A percentile compares a stretch with the other conserved stretches of the same genome.
Conservation (phyloP, 139 green algal species). For the Chlorella sorokiniana region DNA sequence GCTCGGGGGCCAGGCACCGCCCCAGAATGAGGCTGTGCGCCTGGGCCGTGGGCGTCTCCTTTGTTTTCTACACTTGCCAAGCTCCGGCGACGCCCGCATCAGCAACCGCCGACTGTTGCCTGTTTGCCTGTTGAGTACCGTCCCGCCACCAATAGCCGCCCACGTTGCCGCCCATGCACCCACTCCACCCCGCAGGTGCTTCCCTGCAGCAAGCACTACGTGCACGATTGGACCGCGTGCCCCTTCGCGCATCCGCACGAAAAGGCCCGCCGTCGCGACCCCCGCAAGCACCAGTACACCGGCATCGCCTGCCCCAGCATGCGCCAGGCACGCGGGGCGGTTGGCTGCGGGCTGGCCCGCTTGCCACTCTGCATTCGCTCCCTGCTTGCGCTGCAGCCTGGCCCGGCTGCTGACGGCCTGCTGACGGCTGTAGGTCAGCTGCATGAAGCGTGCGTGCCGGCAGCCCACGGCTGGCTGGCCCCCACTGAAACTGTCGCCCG, state of each 20-base stretch:
- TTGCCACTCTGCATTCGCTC: no score
- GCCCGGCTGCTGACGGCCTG: neutral
- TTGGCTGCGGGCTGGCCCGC: no score
- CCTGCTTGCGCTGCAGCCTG: neutral
- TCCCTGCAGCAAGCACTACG: slow-evolving; percentile 70
- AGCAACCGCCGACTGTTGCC: no score
- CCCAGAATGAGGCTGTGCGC: no score
- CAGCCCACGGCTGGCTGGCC: no score
- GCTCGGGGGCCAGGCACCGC: no score
- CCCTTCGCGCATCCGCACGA: slow-evolving; percentile 91
- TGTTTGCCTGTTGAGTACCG: neutral
- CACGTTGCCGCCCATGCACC: no score
- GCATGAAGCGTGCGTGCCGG: no score
- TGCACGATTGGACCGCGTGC: slow-evolving; percentile 69
- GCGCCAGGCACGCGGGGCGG: slow-evolving; percentile 49
- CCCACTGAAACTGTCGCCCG: neutral
- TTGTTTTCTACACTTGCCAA: no score
- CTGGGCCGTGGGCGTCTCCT: no score
- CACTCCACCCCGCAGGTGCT: slow-evolving; percentile 37
- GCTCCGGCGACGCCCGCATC: no score
- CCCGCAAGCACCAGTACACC: slow-evolving; percentile 68
- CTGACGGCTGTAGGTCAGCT: no score
- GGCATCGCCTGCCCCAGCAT: slow-evolving; percentile 90
- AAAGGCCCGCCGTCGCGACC: slow-evolving; percentile 76
- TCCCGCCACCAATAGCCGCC: neutral